These are phyloP conservation scores for Zymoseptoria passerinii DNA, from an alignment of 2,329 filamentous ascomycete species.

Conservation along the genomic window DNA sequence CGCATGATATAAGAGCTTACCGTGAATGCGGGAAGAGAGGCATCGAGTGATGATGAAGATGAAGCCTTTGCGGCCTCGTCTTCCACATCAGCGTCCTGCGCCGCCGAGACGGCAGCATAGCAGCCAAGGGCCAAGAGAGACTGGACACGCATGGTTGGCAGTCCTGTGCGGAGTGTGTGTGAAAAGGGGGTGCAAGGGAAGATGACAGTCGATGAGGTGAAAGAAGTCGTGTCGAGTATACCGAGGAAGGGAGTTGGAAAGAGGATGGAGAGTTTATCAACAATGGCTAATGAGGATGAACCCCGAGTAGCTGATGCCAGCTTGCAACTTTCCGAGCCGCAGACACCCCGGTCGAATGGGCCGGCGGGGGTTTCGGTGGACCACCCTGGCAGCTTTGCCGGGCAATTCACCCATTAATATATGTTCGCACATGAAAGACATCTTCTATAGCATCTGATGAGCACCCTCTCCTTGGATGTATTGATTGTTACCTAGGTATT, in stretches of 20 bases:
- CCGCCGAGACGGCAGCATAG: slow-evolving; percentile 63
- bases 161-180: background rate
- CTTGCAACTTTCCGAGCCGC: background rate
- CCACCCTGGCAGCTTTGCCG: background rate
- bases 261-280: background rate
- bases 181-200: background rate
- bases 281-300: background rate
- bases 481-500: too few species aligned
- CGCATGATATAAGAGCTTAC: slow-evolving; percentile 6
- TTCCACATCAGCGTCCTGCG: slow-evolving; percentile 37
- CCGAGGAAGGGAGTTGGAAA: background rate
- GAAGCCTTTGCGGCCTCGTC: slow-evolving; percentile 9
- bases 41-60: slow-evolving; percentile 10
- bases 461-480: too few species aligned
- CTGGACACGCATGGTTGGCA: slow-evolving; percentile 69
- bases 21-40: slow-evolving; percentile 16
- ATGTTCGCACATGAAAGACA: background rate
- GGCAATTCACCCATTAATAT: slow-evolving; percentile 6
- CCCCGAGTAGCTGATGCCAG: background rate
- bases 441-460: too few species aligned
- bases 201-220: background rate
- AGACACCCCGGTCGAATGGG: background rate
- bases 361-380: background rate
- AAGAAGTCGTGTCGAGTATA: background rate
- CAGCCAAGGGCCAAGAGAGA: slow-evolving; percentile 63